Conservation (phyloP, 73 alveolate species). For the Paramecium caudatum region DNA sequence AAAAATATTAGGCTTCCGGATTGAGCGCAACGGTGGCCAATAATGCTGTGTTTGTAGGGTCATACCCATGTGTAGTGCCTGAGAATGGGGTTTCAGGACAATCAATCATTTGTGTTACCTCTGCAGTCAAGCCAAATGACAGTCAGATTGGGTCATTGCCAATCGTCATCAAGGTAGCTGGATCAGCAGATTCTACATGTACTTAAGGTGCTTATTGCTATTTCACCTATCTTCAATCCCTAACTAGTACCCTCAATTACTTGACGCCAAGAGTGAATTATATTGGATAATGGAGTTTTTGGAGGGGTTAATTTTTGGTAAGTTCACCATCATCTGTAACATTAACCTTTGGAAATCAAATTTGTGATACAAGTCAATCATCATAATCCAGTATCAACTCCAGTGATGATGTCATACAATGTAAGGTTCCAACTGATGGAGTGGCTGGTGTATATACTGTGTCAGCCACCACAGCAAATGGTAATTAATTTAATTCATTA, state of each 20-base stretch:
- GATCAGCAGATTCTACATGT: slow-evolving; percentile 42
- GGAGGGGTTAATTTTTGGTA: slow-evolving; percentile 14
- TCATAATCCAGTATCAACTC: slow-evolving; percentile 21
- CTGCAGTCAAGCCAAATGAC: slow-evolving; percentile 21
- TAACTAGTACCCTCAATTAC: not conserved
- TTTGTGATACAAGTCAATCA: slow-evolving; percentile 41
- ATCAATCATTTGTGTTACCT: slow-evolving; percentile 57
- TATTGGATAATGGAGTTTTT: not conserved
- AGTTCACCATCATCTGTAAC: slow-evolving; percentile 1
- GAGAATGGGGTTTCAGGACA: slow-evolving; percentile 51
- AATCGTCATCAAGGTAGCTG: slow-evolving; percentile 11
- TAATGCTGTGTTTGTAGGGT: slow-evolving; percentile 46
- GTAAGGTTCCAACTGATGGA: slow-evolving; percentile 19
- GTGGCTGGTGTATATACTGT: slow-evolving; percentile 17
- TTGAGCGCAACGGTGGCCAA: not conserved
- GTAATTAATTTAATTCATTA: not conserved
- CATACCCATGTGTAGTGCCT: slow-evolving; percentile 54
- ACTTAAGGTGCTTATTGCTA: slow-evolving; percentile 10
- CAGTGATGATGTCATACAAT: slow-evolving; percentile 2
- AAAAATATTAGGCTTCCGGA: slow-evolving; percentile 48
- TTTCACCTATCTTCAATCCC: slow-evolving; percentile 24
- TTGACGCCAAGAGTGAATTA: slow-evolving; percentile 15
- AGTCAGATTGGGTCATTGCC: not conserved
- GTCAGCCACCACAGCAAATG: not conserved
- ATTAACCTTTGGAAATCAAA: slow-evolving; percentile 22